phyloP scores from a whole-genome alignment of 441 rosid genomes.

The Euphorbia schlechtendalii region DNA sequence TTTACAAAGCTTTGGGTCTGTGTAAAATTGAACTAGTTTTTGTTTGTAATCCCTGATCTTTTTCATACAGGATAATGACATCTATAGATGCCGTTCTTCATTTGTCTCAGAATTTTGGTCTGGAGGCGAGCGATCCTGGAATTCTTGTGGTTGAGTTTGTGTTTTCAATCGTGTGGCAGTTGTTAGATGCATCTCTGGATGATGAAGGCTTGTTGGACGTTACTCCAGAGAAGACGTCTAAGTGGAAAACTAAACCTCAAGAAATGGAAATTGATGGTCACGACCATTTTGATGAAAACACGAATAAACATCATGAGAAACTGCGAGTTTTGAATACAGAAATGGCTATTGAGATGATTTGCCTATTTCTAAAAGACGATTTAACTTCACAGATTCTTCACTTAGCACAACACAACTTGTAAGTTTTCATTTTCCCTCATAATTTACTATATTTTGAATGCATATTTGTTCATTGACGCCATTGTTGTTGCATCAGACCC shows the following conservation, averaged over 20 bases:
- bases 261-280: constrained; percentile 69
- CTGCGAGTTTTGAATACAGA: constrained; percentile 60
- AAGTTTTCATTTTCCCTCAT: constrained; percentile 28
- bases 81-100: constrained; percentile 66
- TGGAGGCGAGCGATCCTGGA: constrained; percentile 59
- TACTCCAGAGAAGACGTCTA: constrained; percentile 51
- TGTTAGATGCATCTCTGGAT: constrained; percentile 87
- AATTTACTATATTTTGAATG: constrained; percentile 3
- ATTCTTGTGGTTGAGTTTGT: constrained; percentile 63
- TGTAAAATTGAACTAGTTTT: neutral
- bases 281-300: constrained; percentile 46
- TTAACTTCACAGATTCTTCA: constrained; percentile 72
- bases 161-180: constrained; percentile 73
- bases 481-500: constrained; percentile 31
- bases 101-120: constrained; percentile 72
- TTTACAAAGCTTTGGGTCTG: neutral
- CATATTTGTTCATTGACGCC: constrained; percentile 18
- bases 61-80: constrained; percentile 66
- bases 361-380: constrained; percentile 61
- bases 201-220: constrained; percentile 88
- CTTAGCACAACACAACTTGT: constrained; percentile 80
- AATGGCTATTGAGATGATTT: constrained; percentile 73
- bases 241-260: constrained; percentile 49
- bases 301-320: constrained; percentile 42
- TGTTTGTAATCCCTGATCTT: constrained; percentile 13